These are phyloP conservation scores for Aspergillus tamarii DNA, from an alignment of 2,329 filamentous ascomycete genomes.

Conservation along the genomic window DNA sequence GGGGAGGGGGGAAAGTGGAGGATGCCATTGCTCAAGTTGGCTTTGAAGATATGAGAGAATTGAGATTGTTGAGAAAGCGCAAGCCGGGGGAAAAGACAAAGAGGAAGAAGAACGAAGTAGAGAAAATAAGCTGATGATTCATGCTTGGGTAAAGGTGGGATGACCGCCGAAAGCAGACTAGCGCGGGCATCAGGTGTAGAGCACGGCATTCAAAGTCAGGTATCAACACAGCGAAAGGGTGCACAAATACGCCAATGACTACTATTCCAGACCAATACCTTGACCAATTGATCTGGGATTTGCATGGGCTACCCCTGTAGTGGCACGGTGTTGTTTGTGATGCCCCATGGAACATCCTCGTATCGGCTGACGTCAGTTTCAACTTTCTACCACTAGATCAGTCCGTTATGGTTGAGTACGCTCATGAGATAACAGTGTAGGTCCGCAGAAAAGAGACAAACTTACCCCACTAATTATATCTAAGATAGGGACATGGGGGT, in stretches of 20 bases:
- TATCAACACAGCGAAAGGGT: background rate
- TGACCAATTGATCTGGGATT: background rate
- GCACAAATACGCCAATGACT: background rate
- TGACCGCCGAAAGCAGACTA: background rate
- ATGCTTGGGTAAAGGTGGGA: background rate
- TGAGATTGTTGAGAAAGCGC: background rate
- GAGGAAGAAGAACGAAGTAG: background rate
- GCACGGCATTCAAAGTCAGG: background rate
- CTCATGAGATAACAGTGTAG: background rate
- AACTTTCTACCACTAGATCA: background rate
- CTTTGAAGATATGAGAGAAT: background rate
- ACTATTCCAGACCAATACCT: background rate
- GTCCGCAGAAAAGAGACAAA: background rate
- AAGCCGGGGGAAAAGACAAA: background rate
- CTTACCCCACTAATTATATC: background rate
- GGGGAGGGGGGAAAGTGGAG: slow-evolving; percentile 35
- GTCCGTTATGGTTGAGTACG: background rate
- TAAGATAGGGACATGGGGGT: background rate
- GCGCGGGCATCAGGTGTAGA: background rate
- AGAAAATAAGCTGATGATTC: background rate
- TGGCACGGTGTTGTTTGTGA: background rate
- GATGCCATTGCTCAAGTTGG: slow-evolving; percentile 3
- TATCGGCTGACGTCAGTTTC: background rate
- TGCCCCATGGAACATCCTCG: background rate
- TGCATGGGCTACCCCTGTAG: background rate